Percentiles rank a stretch among this genome's conserved stretches.
phyloP scores from a whole-genome alignment of 2,329 filamentous ascomycete genomes.

The Periconia macrospinosa region DNA sequence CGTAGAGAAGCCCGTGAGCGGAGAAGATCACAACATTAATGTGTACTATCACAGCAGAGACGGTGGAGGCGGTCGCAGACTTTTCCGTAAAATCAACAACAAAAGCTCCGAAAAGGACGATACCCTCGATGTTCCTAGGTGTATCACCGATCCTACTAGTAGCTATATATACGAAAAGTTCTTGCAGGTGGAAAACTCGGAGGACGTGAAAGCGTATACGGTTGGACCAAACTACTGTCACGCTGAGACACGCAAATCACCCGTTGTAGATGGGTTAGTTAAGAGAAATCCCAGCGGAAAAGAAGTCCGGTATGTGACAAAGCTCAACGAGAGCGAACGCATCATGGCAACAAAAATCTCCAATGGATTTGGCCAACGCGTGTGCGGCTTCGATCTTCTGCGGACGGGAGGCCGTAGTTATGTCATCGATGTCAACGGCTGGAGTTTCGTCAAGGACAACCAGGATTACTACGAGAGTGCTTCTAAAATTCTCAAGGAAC shows the following conservation, averaged over 20 bases:
- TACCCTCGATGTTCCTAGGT: conserved; percentile 73
- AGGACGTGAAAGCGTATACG: conserved; percentile 98
- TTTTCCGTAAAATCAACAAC: conserved; percentile 97
- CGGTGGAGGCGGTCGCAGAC: conserved; percentile 84
- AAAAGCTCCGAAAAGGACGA: conserved; percentile 95
- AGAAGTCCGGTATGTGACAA: conserved; percentile 92
- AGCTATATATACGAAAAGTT: conserved; percentile 99
- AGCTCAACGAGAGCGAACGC: conserved; percentile 76
- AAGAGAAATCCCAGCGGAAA: conserved; percentile 96
- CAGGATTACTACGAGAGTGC: conserved; percentile 97
- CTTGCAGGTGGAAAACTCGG: conserved; percentile 91
- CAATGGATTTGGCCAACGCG: conserved; percentile 86
- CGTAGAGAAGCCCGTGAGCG: conserved; percentile 97
- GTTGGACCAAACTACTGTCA: conserved; percentile 93
- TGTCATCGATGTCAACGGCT: conserved; percentile 98
- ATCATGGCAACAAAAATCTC: conserved; percentile 89
- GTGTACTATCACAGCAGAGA: conserved; percentile 91
- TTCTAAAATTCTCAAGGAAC: conserved; percentile 80
- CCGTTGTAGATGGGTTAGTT: conserved; percentile 94
- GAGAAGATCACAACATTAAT: conserved; percentile 97
- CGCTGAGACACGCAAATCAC: conserved; percentile 94
- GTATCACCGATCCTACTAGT: conserved; percentile 75
- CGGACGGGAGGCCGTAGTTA: conserved; percentile 88
- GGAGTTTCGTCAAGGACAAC: conserved; percentile 99
- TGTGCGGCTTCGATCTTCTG: conserved; percentile 94